A percentile compares a stretch with the other conserved stretches of the same genome.
Conservation (phyloP, 2,329 filamentous ascomycete genomes). For the Rhexocercosporidium sp. region DNA sequence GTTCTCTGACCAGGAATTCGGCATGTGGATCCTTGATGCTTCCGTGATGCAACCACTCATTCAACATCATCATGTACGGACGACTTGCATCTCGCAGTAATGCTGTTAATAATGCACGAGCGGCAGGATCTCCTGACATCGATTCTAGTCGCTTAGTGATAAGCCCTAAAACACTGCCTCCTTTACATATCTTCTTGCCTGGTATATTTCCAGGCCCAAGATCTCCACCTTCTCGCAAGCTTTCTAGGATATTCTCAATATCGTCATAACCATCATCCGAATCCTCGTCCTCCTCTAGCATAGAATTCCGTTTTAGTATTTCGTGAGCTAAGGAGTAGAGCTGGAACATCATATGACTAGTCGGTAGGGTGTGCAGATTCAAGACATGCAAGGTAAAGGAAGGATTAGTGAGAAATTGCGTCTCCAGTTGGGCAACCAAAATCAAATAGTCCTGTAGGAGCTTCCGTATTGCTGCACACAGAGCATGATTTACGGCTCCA, state of each 20-base stretch:
- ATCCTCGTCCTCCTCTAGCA: constrained; percentile 81
- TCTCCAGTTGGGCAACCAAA: constrained; percentile 90
- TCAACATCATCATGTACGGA: constrained; percentile 97
- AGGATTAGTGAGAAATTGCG: constrained; percentile 86
- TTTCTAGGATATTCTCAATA: constrained; percentile 91
- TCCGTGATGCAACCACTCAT: constrained; percentile 97
- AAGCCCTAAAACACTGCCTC: constrained; percentile 90
- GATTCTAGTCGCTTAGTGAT: constrained; percentile 84
- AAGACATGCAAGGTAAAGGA: constrained; percentile 92
- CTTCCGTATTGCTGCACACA: constrained; percentile 93
- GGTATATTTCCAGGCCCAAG: constrained; percentile 78
- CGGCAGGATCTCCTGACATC: constrained; percentile 92
- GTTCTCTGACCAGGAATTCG: constrained; percentile 94
- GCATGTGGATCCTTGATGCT: constrained; percentile 92
- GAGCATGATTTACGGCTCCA: constrained; percentile 91
- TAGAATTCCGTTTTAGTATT: constrained; percentile 83
- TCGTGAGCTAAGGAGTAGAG: constrained; percentile 88
- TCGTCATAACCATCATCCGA: constrained; percentile 71
- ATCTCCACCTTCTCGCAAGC: constrained; percentile 84
- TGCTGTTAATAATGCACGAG: constrained; percentile 79
- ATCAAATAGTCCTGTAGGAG: constrained; percentile 92
- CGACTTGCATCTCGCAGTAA: constrained; percentile 86
- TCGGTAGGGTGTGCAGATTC: constrained; percentile 88
- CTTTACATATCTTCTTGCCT: constrained; percentile 92
- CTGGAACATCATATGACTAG: constrained; percentile 88